Percentiles rank a stretch among this genome's conserved stretches.
These are phyloP conservation scores for Micromonas commoda DNA, from an alignment of 139 green algal genomes.

Conservation along the genomic window DNA sequence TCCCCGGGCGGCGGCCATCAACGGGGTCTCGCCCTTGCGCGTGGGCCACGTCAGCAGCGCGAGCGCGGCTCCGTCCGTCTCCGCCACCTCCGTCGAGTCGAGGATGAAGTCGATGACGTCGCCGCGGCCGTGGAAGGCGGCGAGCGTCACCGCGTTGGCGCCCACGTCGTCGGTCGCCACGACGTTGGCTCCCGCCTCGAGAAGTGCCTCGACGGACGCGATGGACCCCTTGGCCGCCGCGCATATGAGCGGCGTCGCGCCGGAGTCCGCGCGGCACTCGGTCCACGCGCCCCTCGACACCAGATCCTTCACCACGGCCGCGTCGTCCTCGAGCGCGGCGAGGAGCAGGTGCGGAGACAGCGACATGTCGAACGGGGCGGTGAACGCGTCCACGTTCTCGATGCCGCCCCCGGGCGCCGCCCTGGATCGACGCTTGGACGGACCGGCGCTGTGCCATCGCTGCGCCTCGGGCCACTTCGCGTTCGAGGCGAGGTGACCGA, in stretches of 20 bases:
- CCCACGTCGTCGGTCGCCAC: not conserved
- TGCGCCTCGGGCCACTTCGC: not conserved
- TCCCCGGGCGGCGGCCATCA: not conserved
- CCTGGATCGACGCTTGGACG: not conserved
- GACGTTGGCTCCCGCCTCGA: not conserved
- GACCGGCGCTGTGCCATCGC: not conserved
- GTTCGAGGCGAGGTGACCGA: not conserved
- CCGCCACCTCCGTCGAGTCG: not conserved
- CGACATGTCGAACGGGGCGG: not conserved
- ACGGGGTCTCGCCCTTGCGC: not conserved
- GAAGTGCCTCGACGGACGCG: not conserved
- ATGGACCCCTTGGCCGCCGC: not conserved
- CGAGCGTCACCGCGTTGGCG: not conserved
- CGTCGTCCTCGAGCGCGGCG: not conserved
- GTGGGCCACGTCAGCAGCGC: not conserved
- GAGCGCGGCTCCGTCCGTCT: not conserved
- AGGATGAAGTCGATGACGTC: not conserved
- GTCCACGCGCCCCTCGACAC: not conserved
- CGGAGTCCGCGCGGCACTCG: not conserved
- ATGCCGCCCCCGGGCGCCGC: not conserved
- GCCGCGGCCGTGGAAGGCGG: not conserved
- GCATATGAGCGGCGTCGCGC: not conserved
- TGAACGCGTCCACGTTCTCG: too few species aligned
- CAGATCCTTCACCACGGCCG: not conserved
- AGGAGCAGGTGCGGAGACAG: not conserved